Evolutionary conservation across 73 alveolate species (phyloP).

Genomic region (Halteria grandinella): DNA sequence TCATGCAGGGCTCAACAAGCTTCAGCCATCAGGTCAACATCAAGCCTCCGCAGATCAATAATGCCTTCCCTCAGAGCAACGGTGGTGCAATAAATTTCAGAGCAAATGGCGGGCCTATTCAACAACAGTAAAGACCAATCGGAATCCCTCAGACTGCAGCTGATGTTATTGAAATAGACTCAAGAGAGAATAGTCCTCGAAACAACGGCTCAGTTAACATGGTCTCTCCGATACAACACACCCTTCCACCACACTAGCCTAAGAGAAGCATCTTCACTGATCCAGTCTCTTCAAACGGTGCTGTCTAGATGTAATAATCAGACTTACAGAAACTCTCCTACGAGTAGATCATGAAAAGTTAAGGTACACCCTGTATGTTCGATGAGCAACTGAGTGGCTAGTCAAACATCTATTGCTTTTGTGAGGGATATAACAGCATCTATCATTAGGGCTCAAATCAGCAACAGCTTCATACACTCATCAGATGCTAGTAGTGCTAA

Average conservation of each 20-base stretch:
- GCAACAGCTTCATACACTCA: background rate
- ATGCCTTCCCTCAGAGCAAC: constrained; percentile 1
- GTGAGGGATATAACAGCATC: constrained; percentile 10
- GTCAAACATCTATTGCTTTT: constrained; percentile 37
- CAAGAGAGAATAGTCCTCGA: background rate
- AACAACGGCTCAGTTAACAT: too few relatives aligned
- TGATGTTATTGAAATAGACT: constrained; percentile 30
- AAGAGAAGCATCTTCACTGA: too few relatives aligned
- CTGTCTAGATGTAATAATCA: background rate
- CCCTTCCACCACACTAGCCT: too few relatives aligned
- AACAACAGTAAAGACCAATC: background rate
- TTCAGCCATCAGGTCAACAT: background rate
- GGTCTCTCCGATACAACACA: too few relatives aligned
- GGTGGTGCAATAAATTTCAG: background rate
- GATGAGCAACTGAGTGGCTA: background rate
- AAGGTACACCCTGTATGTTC: constrained; percentile 35
- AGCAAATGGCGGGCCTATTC: background rate
- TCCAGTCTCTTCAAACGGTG: background rate
- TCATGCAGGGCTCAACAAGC: background rate
- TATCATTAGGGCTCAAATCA: constrained; percentile 2
- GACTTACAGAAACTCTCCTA: background rate
- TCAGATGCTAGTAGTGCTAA: constrained; percentile 19
- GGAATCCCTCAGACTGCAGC: background rate
- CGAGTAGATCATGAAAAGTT: background rate
- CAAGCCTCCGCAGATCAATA: background rate